These are phyloP conservation scores for Phytophthora hibernalis DNA, from an alignment of 352 stramenopile species.

Conservation along the genomic window DNA sequence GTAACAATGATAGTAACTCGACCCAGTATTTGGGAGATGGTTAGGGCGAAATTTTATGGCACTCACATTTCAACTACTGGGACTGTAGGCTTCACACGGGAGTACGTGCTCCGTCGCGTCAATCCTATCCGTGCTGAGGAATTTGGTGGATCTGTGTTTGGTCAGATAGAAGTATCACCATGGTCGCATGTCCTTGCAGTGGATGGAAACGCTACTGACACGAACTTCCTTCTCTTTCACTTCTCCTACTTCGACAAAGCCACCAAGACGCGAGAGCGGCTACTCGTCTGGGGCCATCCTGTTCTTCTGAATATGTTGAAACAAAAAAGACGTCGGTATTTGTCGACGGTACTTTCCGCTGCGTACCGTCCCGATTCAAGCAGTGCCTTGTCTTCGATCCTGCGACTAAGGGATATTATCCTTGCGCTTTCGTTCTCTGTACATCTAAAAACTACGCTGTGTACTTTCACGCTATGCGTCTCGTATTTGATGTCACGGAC, in stretches of 20 bases:
- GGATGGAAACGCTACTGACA: neutral
- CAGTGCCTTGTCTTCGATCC: neutral
- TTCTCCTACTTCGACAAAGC: neutral
- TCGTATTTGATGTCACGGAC: conserved; percentile 12
- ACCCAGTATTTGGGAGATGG: neutral
- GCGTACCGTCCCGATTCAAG: neutral
- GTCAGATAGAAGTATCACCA: conserved; percentile 9
- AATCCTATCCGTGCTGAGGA: neutral
- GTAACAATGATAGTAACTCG: neutral
- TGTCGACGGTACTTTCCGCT: neutral
- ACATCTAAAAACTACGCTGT: neutral
- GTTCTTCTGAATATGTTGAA: conserved; percentile 1
- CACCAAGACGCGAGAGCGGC: neutral
- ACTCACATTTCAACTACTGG: neutral
- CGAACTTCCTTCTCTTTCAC: neutral
- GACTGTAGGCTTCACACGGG: neutral
- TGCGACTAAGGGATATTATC: neutral
- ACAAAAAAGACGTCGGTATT: neutral
- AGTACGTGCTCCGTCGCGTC: neutral
- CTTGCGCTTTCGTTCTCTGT: neutral
- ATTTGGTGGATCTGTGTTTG: conserved; percentile 3
- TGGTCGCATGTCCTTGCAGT: neutral
- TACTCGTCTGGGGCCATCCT: conserved; percentile 1
- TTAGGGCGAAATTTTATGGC: neutral
- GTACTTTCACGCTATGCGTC: neutral